Evolutionary conservation across 208 protist genomes (phyloP), one percentile per base, ranked within the genome.

Genomic region (Blechomonas ayalai): DNA sequence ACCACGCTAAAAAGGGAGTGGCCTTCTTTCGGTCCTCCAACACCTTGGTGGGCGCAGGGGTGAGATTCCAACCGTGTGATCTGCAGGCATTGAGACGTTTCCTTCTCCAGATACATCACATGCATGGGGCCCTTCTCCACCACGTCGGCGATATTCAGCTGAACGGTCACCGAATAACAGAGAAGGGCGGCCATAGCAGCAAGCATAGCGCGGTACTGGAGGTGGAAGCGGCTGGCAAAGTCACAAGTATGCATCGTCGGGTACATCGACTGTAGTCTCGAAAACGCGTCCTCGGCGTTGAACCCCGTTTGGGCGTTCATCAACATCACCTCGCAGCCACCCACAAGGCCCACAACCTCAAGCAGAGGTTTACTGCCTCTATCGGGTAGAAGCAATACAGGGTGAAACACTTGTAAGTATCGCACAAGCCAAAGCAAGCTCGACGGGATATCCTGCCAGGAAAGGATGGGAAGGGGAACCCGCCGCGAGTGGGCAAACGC

Each of bases 11-110:
- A 66, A n/a, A 94, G 54, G 22, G 82, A 94, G 4, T 86, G 60
- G 0, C 82, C 86, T 23, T 94, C 86, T 51, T 94, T 94, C 7
- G 73, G 49, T 1, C 65, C 42, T n/a, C 82, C 73, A 18, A 82
- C 67, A 2, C 76, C 73, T 32, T 90, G 82, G 27, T 63, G 75
- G 34, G 67, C 71, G 59, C 78, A 87, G 29, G 85, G 85, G 59
- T 94, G 85, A 12, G 28, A 36, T 34, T 94, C 85, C 13, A 60
- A 63, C 7, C 85, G 78, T n/a, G 63, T 67, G 25, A 94, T 53
- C 63, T 90, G 85, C 27, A 90, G 61, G 20, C 45, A 52, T 26
- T 67, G 54, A 5, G 67, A 42, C 12, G 69, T 81, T 0, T 71
- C 63, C 4, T 59, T 41, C 25, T 77, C 73, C 1, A 93, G 32